Base-by-base conservation (phyloP, 768 basidiomycete genomes). In the Lactarius trivialis region DNA sequence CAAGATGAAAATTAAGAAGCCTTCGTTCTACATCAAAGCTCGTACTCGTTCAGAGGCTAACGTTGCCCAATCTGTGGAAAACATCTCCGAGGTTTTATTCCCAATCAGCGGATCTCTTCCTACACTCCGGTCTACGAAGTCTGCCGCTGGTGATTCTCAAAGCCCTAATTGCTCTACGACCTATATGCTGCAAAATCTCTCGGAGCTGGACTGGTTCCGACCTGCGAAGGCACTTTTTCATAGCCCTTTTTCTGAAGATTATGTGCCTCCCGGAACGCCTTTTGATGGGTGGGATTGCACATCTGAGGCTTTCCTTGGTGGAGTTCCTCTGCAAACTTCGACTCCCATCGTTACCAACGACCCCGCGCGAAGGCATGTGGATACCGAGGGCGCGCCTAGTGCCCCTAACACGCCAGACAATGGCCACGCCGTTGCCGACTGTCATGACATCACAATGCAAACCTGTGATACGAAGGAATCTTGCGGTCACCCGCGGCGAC, bases 41-140 rank as follows among this genome's bases (percentile, higher is more conserved):
- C 78, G 77, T 15, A 76, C 77, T 1, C 74, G 77, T n/a, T 78
- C 81, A 17, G 67, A 67, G 21, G 64, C 64, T 26, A 57, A 67
- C 12, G 12, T 48, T 7, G 36, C 49, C 37, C 41, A 48, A 45
- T 30, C 37, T 17, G 32, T 48, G 9, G 58, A 60, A 45, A 55
- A 50, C 36, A 28, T 50, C n/a, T n/a, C 36, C 7, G 57, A 62
- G 12, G 39, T 28, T 26, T 30, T 36, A 32, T 56, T 56, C 39
- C 60, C 55, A 36, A 39, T 53, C 36, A 45, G 51, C 52, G 60
- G 56, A 36, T 60, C 60, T 48, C 65, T 60, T 43, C 64, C 55
- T 36, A 37, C 56, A n/a, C 45, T 59, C 0, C 37, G 48, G 15
- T 65, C 41, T 48, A 45, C 60, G 58, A 66, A 43, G 34, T 56